Conservation (phyloP, 2,329 filamentous ascomycete genomes). For the Amylocarpus encephaloides region DNA sequence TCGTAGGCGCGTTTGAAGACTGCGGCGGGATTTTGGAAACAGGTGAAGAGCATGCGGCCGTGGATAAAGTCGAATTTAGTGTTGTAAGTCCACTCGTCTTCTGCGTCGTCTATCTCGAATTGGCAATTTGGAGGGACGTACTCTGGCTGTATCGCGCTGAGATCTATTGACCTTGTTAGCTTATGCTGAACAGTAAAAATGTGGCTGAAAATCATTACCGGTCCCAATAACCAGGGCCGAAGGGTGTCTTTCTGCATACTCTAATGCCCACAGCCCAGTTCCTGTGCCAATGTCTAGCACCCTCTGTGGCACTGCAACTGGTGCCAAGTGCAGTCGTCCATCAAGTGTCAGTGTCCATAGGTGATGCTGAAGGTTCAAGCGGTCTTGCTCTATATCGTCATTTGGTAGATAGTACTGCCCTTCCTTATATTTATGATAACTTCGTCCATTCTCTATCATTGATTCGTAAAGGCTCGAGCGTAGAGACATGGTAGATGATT, state of each 20-base stretch:
- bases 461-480: slow-evolving; percentile 15
- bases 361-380: slow-evolving; percentile 23
- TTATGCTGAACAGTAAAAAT: not conserved
- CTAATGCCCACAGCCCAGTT: slow-evolving; percentile 22
- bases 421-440: slow-evolving; percentile 18
- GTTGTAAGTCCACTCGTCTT: slow-evolving; percentile 30
- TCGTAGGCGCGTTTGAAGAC: slow-evolving; percentile 3
- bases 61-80: slow-evolving; percentile 13
- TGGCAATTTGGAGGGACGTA: slow-evolving; percentile 40
- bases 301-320: slow-evolving; percentile 17
- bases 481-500: slow-evolving; percentile 15
- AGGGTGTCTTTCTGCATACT: slow-evolving; percentile 10
- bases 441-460: slow-evolving; percentile 16
- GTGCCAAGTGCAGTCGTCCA: slow-evolving; percentile 11
- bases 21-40: slow-evolving; percentile 3
- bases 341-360: slow-evolving; percentile 14
- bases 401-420: slow-evolving; percentile 48
- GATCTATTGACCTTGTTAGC: slow-evolving; percentile 3
- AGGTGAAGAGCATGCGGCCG: slow-evolving; percentile 11
- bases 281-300: slow-evolving; percentile 30
- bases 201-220: not conserved
- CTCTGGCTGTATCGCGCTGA: slow-evolving; percentile 11
- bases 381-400: slow-evolving; percentile 39
- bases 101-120: slow-evolving; percentile 46
- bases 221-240: slow-evolving; percentile 8